Evolutionary conservation across 2,329 filamentous ascomycete genomes (phyloP).

Genomic region (Sporothrix luriei): DNA sequence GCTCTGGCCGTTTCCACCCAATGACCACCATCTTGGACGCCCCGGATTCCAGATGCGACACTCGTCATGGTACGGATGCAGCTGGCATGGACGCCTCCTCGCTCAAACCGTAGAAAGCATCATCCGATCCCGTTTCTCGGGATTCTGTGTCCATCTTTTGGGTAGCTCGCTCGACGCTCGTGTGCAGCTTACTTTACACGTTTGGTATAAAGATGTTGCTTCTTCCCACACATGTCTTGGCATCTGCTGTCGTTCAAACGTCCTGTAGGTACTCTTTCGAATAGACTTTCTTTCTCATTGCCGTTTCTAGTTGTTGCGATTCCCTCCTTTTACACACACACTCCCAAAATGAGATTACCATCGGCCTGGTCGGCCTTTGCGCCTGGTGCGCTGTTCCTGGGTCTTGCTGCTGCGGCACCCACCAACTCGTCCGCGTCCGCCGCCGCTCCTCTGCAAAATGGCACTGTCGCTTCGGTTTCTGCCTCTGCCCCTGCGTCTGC

Average conservation of each 20-base stretch:
- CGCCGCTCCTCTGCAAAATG: not conserved
- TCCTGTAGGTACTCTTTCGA: not conserved
- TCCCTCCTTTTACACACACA: not conserved
- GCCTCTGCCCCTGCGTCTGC: not conserved
- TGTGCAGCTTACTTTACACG: too few relatives aligned
- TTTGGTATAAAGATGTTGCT: too few relatives aligned
- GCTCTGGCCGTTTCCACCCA: not conserved
- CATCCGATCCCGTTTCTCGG: conserved; percentile 8
- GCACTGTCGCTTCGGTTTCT: not conserved
- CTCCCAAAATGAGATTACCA: conserved; percentile 25
- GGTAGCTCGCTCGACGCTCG: not conserved
- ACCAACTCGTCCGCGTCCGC: conserved; percentile 12
- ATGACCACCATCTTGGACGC: not conserved
- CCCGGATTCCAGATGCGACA: not conserved
- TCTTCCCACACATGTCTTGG: not conserved
- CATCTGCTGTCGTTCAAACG: not conserved
- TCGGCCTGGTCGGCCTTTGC: conserved; percentile 25
- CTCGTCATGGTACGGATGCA: not conserved
- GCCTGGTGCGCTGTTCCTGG: conserved; percentile 24
- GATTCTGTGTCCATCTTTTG: not conserved
- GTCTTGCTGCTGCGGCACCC: conserved; percentile 29
- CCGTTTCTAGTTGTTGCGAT: not conserved
- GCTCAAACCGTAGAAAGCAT: conserved; percentile 15
- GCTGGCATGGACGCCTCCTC: not conserved
- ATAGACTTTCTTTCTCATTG: not conserved